Conservation (phyloP, 192 early-diverging fungal genomes). For the Obelidium mucronatum region DNA sequence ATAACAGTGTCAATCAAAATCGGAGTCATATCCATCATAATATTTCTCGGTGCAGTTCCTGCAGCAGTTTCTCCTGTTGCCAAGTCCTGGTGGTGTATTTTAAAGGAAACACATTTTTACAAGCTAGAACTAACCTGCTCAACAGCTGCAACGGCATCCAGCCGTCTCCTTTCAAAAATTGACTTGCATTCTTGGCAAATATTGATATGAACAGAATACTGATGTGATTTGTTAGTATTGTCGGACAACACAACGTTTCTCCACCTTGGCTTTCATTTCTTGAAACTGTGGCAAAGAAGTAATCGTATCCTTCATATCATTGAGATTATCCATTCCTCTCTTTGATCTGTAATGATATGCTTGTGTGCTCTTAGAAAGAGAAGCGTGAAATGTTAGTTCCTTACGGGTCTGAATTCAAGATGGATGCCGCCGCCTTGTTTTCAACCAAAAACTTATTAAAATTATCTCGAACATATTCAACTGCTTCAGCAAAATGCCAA, state of each 20-base stretch:
- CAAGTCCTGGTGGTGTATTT: slow-evolving; percentile 62
- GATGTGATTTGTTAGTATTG: neutral
- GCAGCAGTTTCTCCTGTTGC: slow-evolving; percentile 83
- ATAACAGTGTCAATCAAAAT: slow-evolving; percentile 73
- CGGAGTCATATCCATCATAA: slow-evolving; percentile 78
- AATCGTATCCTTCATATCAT: slow-evolving; percentile 87
- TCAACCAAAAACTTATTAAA: slow-evolving; percentile 84
- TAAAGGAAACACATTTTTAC: slow-evolving; percentile 44
- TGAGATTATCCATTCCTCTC: slow-evolving; percentile 68
- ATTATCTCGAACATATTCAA: slow-evolving; percentile 70
- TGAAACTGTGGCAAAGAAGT: slow-evolving; percentile 86
- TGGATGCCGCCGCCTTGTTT: slow-evolving; percentile 70
- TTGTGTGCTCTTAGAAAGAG: slow-evolving; percentile 38
- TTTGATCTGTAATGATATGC: neutral
- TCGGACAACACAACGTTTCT: neutral
- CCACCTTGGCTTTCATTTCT: slow-evolving; percentile 73
- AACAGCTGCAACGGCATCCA: slow-evolving; percentile 73
- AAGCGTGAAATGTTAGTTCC: slow-evolving; percentile 20
- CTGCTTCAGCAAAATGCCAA: slow-evolving; percentile 82
- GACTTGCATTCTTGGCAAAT: slow-evolving; percentile 85
- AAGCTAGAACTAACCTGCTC: no score
- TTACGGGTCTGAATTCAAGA: slow-evolving; percentile 37
- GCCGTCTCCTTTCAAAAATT: slow-evolving; percentile 72
- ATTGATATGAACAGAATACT: slow-evolving; percentile 87
- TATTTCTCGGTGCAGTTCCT: slow-evolving; percentile 68